Evolutionary conservation across 106 monocot genomes (phyloP).

Genomic region (Acorus calamus): DNA sequence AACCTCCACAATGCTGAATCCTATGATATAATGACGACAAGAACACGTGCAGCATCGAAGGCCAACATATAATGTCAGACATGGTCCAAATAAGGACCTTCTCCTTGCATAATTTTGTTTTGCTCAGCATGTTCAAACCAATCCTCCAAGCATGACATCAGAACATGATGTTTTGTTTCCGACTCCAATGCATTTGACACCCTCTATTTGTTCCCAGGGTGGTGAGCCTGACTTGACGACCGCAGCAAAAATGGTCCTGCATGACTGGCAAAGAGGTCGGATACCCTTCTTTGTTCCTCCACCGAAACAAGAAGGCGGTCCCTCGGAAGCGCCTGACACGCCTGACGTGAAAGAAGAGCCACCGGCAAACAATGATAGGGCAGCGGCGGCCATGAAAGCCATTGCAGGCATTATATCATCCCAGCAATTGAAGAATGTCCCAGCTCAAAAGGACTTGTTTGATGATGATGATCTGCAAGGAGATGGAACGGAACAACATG

Average conservation of each 20-base stretch:
- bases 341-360: slow-evolving; percentile 12
- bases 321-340: slow-evolving; percentile 2
- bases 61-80: too few relatives aligned
- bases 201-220: slow-evolving; percentile 24
- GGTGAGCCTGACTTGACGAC: slow-evolving; percentile 64
- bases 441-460: slow-evolving; percentile 31
- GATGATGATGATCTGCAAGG: slow-evolving; percentile 4
- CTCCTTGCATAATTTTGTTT: background rate
- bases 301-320: slow-evolving; percentile 19
- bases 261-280: slow-evolving; percentile 77
- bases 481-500: background rate
- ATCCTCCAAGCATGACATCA: too few relatives aligned
- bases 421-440: slow-evolving; percentile 42
- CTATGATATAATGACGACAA: too few relatives aligned
- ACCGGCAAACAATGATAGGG: slow-evolving; percentile 16
- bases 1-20: too few relatives aligned
- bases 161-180: too few relatives aligned
- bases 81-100: background rate
- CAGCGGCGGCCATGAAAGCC: slow-evolving; percentile 37
- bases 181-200: too few relatives aligned
- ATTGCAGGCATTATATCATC: slow-evolving; percentile 44
- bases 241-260: slow-evolving; percentile 58
- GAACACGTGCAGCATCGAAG: slow-evolving; percentile 1
- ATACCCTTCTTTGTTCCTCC: slow-evolving; percentile 74
- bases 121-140: background rate